Evolutionary conservation across 148 eudicot genomes (phyloP), one percentile per base, ranked within the genome.

Genomic region (Rhododendron vialii): DNA sequence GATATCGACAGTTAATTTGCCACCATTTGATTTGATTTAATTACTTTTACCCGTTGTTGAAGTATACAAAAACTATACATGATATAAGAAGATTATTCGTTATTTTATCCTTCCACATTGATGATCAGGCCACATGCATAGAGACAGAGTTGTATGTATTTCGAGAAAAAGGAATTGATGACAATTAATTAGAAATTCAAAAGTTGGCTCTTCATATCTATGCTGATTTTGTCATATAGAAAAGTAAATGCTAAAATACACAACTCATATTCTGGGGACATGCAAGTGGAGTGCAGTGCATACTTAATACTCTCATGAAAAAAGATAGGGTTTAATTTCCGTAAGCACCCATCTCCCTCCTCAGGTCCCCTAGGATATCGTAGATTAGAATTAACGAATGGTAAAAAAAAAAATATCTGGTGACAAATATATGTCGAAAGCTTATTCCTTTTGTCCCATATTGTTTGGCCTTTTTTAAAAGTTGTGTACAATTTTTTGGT

Each of bases 111-210:
- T 69, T 45, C 11, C 57, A 41, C 57, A n/a, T 67, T 18, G 41
- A 83, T 59, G 41, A 71, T 33, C 38, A 84, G 33, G 67, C 80
- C 86, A 84, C 71, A 84, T 84, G 86, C 71, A 7, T 53, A 35
- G 55, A 76, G 81, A 76, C 81, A 53, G 51, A 1, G 47, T 74
- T 50, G 80, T 33, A 71, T 84, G 65, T 47, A 33, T 35, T 69
- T 74, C 86, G 48, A 84, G 81, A 84, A 51, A 41, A 63, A n/a
- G 33, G 51, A 84, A 50, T 71, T n/a, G 80, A 84, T 84, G 76
- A 26, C 41, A 71, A 69, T 11, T 69, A 84, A 13, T 83, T 35
- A 33, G 14, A 1, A 73, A 48, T 24, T 83, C 41, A 18, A 50
- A 83, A 43, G 55, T 67, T 63, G 36, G 67, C 51, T 84, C 50